These are phyloP conservation scores for Noccaea bulbosa DNA, from an alignment of 345 rosid genomes.

Conservation along the genomic window DNA sequence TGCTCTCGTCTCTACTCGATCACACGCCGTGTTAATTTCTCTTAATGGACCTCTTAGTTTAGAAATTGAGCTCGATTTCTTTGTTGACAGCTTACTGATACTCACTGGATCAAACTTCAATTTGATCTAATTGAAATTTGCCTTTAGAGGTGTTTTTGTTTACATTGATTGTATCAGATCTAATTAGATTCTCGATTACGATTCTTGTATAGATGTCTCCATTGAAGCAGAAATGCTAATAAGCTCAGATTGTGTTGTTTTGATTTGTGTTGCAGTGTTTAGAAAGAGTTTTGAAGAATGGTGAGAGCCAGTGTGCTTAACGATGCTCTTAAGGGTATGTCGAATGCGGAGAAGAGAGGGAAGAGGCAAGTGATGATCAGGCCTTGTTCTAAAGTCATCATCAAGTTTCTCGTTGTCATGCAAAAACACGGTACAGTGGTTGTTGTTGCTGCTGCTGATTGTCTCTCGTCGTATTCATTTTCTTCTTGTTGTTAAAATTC, in stretches of 20 bases:
- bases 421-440: slow-evolving; percentile 68
- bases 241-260: background rate
- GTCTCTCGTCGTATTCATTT: no score
- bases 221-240: background rate
- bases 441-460: background rate
- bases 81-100: background rate
- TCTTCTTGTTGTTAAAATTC: background rate
- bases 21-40: background rate
- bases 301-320: slow-evolving; percentile 80
- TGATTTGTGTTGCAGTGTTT: slow-evolving; percentile 18
- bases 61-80: background rate
- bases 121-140: background rate
- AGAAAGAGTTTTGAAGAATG: slow-evolving; percentile 45
- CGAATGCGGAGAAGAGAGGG: slow-evolving; percentile 81
- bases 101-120: background rate
- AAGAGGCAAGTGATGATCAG: slow-evolving; percentile 84
- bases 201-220: background rate
- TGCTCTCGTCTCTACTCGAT: background rate
- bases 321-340: slow-evolving; percentile 88
- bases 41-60: background rate
- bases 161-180: background rate
- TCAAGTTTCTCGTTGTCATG: slow-evolving; percentile 85
- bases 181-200: background rate
- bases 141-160: background rate
- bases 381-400: slow-evolving; percentile 83